phyloP scores from a whole-genome alignment of 257 asterid species.

The Knoxia roxburghii region DNA sequence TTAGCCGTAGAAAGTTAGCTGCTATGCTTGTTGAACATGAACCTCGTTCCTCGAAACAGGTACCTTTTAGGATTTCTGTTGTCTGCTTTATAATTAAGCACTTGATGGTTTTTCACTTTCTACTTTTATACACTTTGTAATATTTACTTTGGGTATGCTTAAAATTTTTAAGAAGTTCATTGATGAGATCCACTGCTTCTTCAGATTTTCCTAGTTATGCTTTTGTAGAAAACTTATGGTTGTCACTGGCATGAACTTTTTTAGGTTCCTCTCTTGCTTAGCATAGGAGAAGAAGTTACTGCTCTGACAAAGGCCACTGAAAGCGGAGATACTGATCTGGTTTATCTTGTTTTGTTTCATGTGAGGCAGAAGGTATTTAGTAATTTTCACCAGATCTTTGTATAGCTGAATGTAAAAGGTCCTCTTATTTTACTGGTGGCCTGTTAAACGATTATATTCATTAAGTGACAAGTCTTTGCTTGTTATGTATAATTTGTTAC shows the following conservation, averaged over 20 bases:
- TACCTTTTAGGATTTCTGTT: constrained; percentile 16
- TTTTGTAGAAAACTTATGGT: constrained; percentile 2
- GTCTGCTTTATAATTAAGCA: constrained; percentile 8
- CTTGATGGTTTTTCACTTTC: not conserved
- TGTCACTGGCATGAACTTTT: constrained; percentile 3
- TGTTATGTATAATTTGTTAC: constrained; percentile 15
- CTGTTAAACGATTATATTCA: not conserved
- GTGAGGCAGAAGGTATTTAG: constrained; percentile 78
- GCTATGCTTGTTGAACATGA: constrained; percentile 97
- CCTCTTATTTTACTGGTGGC: not conserved
- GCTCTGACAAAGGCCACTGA: constrained; percentile 87
- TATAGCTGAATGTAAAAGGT: not conserved
- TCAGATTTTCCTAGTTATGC: not conserved
- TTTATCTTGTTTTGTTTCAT: constrained; percentile 90
- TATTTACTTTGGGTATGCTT: not conserved
- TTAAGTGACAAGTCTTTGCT: constrained; percentile 10
- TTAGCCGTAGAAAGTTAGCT: constrained; percentile 92
- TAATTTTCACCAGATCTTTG: constrained; percentile 7
- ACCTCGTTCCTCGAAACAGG: constrained; percentile 92
- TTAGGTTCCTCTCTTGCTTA: constrained; percentile 91
- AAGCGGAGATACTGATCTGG: constrained; percentile 97
- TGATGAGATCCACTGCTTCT: not conserved
- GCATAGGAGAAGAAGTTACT: constrained; percentile 93
- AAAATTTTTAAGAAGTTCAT: not conserved
- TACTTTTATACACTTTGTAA: not conserved